Conservation (phyloP, 2,329 filamentous ascomycete species). For the Aspergillus arachidicola region DNA sequence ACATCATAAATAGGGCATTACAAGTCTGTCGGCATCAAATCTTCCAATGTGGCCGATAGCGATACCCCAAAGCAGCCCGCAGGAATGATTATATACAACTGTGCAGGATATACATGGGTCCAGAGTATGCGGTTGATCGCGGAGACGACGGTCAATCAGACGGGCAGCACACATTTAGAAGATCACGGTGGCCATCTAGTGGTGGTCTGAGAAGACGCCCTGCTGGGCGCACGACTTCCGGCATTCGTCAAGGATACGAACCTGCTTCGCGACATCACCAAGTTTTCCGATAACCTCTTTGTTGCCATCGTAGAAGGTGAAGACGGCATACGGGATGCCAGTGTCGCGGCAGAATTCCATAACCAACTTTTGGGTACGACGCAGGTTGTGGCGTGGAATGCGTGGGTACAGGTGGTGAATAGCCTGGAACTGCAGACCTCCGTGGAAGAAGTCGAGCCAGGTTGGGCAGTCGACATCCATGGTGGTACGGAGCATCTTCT, state of each 20-base stretch:
- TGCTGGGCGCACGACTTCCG: conserved; percentile 52
- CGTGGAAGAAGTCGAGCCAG: conserved; percentile 89
- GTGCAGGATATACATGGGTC: neutral
- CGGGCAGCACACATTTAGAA: neutral
- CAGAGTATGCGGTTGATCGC: neutral
- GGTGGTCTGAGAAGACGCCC: conserved; percentile 37
- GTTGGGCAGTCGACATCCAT: conserved; percentile 89
- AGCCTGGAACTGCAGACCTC: conserved; percentile 85
- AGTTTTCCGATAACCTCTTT: conserved; percentile 75
- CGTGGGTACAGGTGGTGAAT: conserved; percentile 85
- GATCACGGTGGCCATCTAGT: conserved; percentile 19
- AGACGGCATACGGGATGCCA: conserved; percentile 80
- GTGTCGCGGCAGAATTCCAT: conserved; percentile 81
- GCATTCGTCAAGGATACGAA: conserved; percentile 75
- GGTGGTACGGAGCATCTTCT: conserved; percentile 87
- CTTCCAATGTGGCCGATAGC: neutral
- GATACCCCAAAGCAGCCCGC: conserved; percentile 1
- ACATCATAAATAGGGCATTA: conserved; percentile 10
- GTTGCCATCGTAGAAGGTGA: conserved; percentile 83
- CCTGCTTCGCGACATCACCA: conserved; percentile 78
- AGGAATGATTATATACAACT: neutral
- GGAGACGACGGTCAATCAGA: neutral
- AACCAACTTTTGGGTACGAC: conserved; percentile 72
- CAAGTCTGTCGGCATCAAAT: neutral
- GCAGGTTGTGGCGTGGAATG: conserved; percentile 82